Evolutionary conservation across 768 basidiomycete genomes (phyloP), one percentile per base, ranked within the genome.

Genomic region (Kwoniella dejecticola): DNA sequence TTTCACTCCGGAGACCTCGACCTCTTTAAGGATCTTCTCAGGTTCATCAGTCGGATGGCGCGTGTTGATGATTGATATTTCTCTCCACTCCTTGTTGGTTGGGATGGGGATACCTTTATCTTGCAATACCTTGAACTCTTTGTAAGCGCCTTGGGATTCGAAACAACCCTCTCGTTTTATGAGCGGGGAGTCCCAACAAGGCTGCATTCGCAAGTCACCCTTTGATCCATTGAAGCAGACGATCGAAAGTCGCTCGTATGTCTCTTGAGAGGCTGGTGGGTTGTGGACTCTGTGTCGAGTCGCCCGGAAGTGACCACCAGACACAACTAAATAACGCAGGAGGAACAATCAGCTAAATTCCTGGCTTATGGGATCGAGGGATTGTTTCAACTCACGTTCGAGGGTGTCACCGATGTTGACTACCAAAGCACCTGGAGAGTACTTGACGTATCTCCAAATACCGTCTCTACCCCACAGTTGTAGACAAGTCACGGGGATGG

Each of bases 371-470:
- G 29, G 12, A 24, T 31, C 21, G 11, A 12, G 50, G 7, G 17
- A 27, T 11, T 17, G 7, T 27, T 21, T 23, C 21, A 11, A 56
- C 65, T 62, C 36, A 66, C 65, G 45, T 33, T 75, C 70, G 1
- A 75, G 60, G 2, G 69, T 70, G 26, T 75, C 74, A 7, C 71
- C 74, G 19, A 75, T 70, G 63, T 75, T 75, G 60, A 75, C 66
- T 3, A 75, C 69, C 21, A 75, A 47, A 1, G 74, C 64, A 15
- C 74, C 74, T 1, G 66, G 64, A 1, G 60, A 54, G 57, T 75
- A 70, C 17, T 53, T 54, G 38, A 69, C 74, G 36, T 71, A 75
- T 42, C 63, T 42, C 74, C 74, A 75, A 44, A 65, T 46, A 27
- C 68, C 64, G 38, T 75, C 69, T 15, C 42, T 30, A n/a, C 66